Conservation (phyloP, 345 rosid species). For the Eucalyptus tenuipes region DNA sequence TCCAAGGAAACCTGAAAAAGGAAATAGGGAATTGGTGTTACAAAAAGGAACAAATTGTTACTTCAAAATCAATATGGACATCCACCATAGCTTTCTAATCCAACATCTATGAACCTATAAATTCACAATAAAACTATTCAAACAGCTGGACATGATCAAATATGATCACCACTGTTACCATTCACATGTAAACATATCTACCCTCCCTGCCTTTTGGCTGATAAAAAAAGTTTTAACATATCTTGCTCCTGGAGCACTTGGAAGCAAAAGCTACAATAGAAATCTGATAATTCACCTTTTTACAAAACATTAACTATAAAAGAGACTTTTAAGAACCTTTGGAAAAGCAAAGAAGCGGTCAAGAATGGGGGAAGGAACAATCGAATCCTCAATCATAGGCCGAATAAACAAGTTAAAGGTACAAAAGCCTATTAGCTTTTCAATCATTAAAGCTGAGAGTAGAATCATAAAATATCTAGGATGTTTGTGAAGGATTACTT, state of each 20-base stretch:
- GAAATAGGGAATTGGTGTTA: not conserved
- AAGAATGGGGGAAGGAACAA: not conserved
- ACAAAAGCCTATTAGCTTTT: not conserved
- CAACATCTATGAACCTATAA: not conserved
- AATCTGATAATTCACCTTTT: not conserved
- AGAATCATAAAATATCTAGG: not conserved
- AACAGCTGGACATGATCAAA: not conserved
- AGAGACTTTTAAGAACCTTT: not conserved
- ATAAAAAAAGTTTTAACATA: not conserved
- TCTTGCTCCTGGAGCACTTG: not conserved
- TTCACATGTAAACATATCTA: not conserved
- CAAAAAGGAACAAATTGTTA: not conserved
- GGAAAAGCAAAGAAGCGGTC: not conserved
- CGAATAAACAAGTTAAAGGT: not conserved
- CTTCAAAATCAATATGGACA: not conserved
- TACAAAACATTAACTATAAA: not conserved
- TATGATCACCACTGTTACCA: not conserved
- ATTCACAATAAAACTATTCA: not conserved
- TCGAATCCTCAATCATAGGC: not conserved
- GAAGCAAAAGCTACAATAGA: not conserved
- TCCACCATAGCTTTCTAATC: not conserved
- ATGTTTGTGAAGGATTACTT: not conserved
- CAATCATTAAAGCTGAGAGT: not conserved
- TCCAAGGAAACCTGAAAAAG: slow-evolving; percentile 75
- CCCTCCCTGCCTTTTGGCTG: not conserved